Conservation (phyloP, 1,284 basidiomycete genomes). For the Inonotus obliquus region DNA sequence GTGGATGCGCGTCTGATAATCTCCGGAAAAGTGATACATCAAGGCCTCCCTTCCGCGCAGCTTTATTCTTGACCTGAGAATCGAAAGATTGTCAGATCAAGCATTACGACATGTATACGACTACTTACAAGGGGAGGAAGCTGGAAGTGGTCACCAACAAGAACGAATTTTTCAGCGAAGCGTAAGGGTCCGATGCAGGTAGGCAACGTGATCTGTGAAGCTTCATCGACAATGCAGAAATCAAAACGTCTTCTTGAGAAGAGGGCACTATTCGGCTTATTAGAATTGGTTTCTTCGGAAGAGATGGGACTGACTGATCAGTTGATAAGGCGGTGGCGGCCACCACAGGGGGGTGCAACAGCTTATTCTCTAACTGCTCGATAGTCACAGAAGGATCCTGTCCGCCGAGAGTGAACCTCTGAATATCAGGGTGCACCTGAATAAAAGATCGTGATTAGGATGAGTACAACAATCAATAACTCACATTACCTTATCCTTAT, state of each 20-base stretch:
- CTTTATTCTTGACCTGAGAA: conserved; percentile 71
- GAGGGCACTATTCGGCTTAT: conserved; percentile 53
- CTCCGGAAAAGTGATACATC: conserved; percentile 89
- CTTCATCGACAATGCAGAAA: conserved; percentile 98
- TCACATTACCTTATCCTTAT: conserved; percentile 77
- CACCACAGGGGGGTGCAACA: conserved; percentile 88
- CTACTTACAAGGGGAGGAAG: conserved; percentile 81
- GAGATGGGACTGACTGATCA: conserved; percentile 68
- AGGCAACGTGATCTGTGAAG: conserved; percentile 95
- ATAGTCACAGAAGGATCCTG: conserved; percentile 54
- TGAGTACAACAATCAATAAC: background rate
- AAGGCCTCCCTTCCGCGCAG: conserved; percentile 80
- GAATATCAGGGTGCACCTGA: conserved; percentile 77
- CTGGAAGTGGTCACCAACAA: conserved; percentile 97
- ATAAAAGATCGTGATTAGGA: background rate
- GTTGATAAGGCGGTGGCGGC: conserved; percentile 93
- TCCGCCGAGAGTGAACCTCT: conserved; percentile 63
- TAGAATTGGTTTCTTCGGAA: background rate
- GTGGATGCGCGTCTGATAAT: conserved; percentile 81
- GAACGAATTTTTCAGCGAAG: conserved; percentile 85
- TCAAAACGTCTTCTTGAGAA: conserved; percentile 87
- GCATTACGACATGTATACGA: background rate
- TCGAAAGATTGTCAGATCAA: background rate
- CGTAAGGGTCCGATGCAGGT: conserved; percentile 92
- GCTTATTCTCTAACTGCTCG: conserved; percentile 72